Percentiles rank a stretch among this genome's conserved stretches.
phyloP scores from a whole-genome alignment of 441 rosid species.

The Populus hybrid region DNA sequence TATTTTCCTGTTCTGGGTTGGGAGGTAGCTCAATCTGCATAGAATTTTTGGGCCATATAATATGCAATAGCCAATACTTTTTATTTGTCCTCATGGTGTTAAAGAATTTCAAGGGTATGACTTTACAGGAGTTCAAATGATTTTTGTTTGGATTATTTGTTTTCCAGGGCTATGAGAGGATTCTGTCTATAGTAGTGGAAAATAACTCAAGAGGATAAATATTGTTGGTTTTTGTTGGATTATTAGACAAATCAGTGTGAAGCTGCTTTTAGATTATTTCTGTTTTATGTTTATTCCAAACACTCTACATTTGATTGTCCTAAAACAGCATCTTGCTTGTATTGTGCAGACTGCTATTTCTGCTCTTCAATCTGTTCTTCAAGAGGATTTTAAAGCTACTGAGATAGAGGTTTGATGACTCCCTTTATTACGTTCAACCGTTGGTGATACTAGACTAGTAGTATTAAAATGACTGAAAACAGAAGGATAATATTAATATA shows the following conservation, averaged over 20 bases:
- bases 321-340: slow-evolving; percentile 13
- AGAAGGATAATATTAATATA: not conserved
- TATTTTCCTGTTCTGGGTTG: not conserved
- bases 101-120: not conserved
- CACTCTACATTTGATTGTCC: not conserved
- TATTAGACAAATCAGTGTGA: not conserved
- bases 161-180: not conserved
- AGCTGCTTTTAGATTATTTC: not conserved
- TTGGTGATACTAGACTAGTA: not conserved
- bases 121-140: not conserved
- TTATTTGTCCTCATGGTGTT: not conserved
- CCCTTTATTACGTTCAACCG: not conserved
- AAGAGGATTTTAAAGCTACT: slow-evolving; percentile 97
- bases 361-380: slow-evolving; percentile 89
- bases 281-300: not conserved
- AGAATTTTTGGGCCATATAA: not conserved
- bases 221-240: not conserved
- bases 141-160: not conserved
- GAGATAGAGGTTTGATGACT: slow-evolving; percentile 71
- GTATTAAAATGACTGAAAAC: not conserved
- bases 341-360: slow-evolving; percentile 75
- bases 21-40: not conserved
- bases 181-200: not conserved
- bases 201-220: not conserved
- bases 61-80: not conserved